Conservation (phyloP, 208 protist species). For the Wallacemonas collosoma region DNA sequence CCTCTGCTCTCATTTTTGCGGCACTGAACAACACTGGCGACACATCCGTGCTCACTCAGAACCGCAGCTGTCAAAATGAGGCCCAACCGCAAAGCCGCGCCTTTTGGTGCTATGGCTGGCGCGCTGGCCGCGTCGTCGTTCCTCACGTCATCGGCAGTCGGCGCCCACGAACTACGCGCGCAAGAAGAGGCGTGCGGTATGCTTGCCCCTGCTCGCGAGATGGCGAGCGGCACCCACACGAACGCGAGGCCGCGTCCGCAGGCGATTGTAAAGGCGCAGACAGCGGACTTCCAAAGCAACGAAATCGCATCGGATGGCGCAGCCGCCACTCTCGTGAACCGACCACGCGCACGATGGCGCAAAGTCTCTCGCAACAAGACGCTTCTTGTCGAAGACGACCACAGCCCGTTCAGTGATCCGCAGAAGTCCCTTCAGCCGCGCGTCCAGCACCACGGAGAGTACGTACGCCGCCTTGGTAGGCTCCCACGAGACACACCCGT, state of each 20-base stretch:
- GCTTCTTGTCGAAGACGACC: slow-evolving; percentile 66
- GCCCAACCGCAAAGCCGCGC: slow-evolving; percentile 30
- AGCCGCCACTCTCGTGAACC: slow-evolving; percentile 46
- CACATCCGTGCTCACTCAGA: no score
- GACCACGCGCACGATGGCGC: slow-evolving; percentile 68
- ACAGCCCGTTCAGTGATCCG: slow-evolving; percentile 60
- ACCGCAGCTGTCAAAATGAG: neutral
- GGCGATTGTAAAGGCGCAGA: slow-evolving; percentile 69
- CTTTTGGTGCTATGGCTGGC: slow-evolving; percentile 30
- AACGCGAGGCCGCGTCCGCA: neutral
- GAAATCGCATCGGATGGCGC: slow-evolving; percentile 42
- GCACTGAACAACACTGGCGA: no score
- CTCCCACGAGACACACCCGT: slow-evolving; percentile 51
- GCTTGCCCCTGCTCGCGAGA: slow-evolving; percentile 29
- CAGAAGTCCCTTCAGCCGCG: slow-evolving; percentile 60
- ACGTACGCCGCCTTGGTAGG: slow-evolving; percentile 56
- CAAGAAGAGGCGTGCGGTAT: slow-evolving; percentile 70
- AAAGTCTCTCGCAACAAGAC: slow-evolving; percentile 73
- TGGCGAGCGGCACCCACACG: neutral
- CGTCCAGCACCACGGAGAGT: slow-evolving; percentile 78
- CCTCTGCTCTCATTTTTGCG: no score
- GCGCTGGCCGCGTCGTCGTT: neutral
- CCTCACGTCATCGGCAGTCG: slow-evolving; percentile 15
- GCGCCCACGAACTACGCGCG: slow-evolving; percentile 42
- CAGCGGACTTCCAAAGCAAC: slow-evolving; percentile 78